These are phyloP conservation scores for Periconia sp. DNA, from an alignment of 2,329 filamentous ascomycete genomes.

Conservation along the genomic window DNA sequence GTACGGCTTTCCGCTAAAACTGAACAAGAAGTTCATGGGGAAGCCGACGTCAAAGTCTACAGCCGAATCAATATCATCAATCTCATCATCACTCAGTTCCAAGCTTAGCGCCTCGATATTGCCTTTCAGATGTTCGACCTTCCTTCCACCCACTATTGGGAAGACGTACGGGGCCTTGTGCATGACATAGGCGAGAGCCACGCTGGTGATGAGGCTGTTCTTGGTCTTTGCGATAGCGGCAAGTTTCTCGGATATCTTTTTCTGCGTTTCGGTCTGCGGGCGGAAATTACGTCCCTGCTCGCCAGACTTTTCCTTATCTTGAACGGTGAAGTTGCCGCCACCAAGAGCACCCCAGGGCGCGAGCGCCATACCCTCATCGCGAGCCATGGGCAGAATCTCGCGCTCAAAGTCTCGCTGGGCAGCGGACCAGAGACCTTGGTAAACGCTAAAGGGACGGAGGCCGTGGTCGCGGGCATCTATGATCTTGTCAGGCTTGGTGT, in stretches of 20 bases:
- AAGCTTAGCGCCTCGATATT: constrained; percentile 64
- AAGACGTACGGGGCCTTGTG: constrained; percentile 75
- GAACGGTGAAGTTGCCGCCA: constrained; percentile 51
- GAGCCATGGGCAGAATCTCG: constrained; percentile 72
- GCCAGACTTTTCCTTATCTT: constrained; percentile 33
- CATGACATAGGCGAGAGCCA: constrained; percentile 74
- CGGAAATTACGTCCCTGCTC: constrained; percentile 45
- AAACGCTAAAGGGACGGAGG: constrained; percentile 72
- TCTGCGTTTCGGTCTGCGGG: constrained; percentile 56
- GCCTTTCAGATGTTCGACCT: constrained; percentile 71
- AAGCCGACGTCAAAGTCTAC: constrained; percentile 63
- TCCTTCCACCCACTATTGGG: constrained; percentile 76
- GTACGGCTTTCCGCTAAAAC: constrained; percentile 33
- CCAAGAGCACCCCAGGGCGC: constrained; percentile 62
- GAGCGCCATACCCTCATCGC: constrained; percentile 67
- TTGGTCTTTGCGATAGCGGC: constrained; percentile 65
- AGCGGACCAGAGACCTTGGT: constrained; percentile 69
- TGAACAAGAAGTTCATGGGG: constrained; percentile 54
- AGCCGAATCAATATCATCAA: constrained; percentile 61
- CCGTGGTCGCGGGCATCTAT: constrained; percentile 70
- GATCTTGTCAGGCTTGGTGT: constrained; percentile 2
- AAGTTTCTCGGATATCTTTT: constrained; percentile 62
- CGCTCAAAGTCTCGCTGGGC: constrained; percentile 70
- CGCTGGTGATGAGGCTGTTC: constrained; percentile 62
- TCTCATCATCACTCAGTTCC: constrained; percentile 57